phyloP scores from a whole-genome alignment of 2,329 filamentous ascomycete genomes.

The Iodosphaeria phyllophila region DNA sequence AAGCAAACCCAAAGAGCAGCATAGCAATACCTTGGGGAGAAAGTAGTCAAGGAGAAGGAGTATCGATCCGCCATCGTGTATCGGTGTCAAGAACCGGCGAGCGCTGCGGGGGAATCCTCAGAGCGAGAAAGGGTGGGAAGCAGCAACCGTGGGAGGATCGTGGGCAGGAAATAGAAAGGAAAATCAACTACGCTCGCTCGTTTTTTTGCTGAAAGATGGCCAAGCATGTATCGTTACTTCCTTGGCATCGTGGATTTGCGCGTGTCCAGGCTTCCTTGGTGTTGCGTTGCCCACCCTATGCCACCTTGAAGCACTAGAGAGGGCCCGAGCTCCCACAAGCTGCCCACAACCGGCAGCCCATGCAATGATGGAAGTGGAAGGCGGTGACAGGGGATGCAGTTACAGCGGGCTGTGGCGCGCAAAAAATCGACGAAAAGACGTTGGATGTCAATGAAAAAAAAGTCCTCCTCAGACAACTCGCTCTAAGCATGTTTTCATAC shows the following conservation, averaged over 20 bases:
- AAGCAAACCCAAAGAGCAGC: slow-evolving; percentile 15
- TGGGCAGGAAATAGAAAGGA: slow-evolving; percentile 2
- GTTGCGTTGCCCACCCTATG: too few species aligned
- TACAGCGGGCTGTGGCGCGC: too few species aligned
- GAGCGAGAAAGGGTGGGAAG: slow-evolving; percentile 1
- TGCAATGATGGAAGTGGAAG: too few species aligned
- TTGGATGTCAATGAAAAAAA: too few species aligned
- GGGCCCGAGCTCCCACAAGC: slow-evolving; percentile 2
- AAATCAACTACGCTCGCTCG: slow-evolving; percentile 3
- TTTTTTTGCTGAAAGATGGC: slow-evolving; percentile 4
- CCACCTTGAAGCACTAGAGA: too few species aligned
- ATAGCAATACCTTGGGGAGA: slow-evolving; percentile 98
- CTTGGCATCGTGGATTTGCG: slow-evolving; percentile 13
- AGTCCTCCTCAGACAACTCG: too few species aligned
- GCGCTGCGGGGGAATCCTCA: slow-evolving; percentile 3
- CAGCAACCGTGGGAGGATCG: neutral
- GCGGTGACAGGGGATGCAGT: too few species aligned
- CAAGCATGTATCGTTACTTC: slow-evolving; percentile 5
- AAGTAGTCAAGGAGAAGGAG: slow-evolving; percentile 97
- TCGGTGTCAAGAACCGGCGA: slow-evolving; percentile 4
- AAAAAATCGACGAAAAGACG: too few species aligned
- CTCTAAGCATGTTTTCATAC: too few species aligned
- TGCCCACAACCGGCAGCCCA: too few species aligned
- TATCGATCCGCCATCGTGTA: slow-evolving; percentile 85
- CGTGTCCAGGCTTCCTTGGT: slow-evolving; percentile 7